phyloP scores from a whole-genome alignment of 306 rosid species.

The Cucurbita pepo region DNA sequence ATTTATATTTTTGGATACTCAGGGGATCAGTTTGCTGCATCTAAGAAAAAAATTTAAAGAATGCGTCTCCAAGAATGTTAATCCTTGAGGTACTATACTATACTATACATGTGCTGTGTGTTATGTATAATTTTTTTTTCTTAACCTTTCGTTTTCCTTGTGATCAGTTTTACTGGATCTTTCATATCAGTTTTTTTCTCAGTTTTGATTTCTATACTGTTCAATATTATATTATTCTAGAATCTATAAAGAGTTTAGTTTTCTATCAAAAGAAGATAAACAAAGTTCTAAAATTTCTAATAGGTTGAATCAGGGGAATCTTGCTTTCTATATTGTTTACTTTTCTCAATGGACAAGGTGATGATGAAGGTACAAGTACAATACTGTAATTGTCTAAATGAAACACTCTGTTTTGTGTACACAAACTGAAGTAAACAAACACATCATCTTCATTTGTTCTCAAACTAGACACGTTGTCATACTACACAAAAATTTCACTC shows the following conservation, averaged over 20 bases:
- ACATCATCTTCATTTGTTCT: constrained; percentile 22
- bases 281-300: too few relatives aligned
- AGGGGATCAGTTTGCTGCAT: background rate
- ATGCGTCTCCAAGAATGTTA: background rate
- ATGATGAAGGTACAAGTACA: background rate
- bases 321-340: background rate
- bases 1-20: background rate
- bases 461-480: constrained; percentile 32
- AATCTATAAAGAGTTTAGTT: background rate
- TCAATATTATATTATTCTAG: background rate
- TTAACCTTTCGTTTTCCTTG: background rate
- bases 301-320: background rate
- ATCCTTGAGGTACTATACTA: background rate
- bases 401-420: background rate
- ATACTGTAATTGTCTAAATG: background rate
- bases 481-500: constrained; percentile 37
- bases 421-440: constrained; percentile 13
- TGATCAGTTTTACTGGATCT: too few relatives aligned
- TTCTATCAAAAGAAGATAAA: background rate
- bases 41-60: background rate
- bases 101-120: background rate
- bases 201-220: background rate
- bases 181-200: too few relatives aligned
- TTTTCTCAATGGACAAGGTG: background rate
- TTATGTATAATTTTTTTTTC: background rate